A percentile compares a stretch with the other conserved stretches of the same genome.
These are phyloP conservation scores for Meyerozyma sp. DNA, from an alignment of 1,139 yeast species.

Conservation along the genomic window DNA sequence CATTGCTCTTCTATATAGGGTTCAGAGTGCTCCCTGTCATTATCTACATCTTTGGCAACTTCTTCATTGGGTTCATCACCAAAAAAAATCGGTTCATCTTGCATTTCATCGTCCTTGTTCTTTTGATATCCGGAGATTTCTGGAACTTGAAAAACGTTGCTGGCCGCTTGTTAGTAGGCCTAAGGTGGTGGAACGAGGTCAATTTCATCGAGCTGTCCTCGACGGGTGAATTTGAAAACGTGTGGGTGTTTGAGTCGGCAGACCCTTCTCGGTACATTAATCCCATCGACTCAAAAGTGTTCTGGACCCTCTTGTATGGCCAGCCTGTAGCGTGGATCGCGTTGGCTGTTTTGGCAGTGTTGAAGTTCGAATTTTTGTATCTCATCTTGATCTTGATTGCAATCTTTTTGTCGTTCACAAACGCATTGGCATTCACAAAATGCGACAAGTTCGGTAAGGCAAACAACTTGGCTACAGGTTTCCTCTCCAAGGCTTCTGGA, in stretches of 20 bases:
- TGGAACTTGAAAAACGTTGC: slow-evolving; percentile 92
- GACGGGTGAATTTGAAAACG: slow-evolving; percentile 55
- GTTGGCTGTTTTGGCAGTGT: slow-evolving; percentile 68
- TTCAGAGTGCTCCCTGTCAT: slow-evolving; percentile 62
- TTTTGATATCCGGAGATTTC: slow-evolving; percentile 81
- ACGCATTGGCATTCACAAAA: slow-evolving; percentile 83
- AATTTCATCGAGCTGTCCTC: slow-evolving; percentile 33
- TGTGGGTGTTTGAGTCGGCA: slow-evolving; percentile 88
- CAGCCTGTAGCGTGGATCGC: slow-evolving; percentile 74
- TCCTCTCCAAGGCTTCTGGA: slow-evolving; percentile 48
- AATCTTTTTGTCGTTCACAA: slow-evolving; percentile 65
- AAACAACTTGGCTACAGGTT: slow-evolving; percentile 47
- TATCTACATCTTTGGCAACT: slow-evolving; percentile 64
- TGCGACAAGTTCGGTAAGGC: slow-evolving; percentile 90
- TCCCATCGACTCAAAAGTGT: slow-evolving; percentile 84
- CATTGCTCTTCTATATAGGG: slow-evolving; percentile 57
- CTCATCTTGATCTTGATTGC: slow-evolving; percentile 63
- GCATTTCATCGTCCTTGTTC: slow-evolving; percentile 70
- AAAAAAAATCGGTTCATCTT: slow-evolving; percentile 56
- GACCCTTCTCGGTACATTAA: slow-evolving; percentile 78
- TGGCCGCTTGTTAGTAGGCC: slow-evolving; percentile 84
- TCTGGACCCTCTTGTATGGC: slow-evolving; percentile 75
- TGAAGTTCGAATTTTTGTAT: slow-evolving; percentile 75
- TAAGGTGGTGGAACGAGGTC: slow-evolving; percentile 92
- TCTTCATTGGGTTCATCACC: slow-evolving; percentile 44